Base-by-base conservation (phyloP, 257 asterid species). In the Linaria vulgaris region DNA sequence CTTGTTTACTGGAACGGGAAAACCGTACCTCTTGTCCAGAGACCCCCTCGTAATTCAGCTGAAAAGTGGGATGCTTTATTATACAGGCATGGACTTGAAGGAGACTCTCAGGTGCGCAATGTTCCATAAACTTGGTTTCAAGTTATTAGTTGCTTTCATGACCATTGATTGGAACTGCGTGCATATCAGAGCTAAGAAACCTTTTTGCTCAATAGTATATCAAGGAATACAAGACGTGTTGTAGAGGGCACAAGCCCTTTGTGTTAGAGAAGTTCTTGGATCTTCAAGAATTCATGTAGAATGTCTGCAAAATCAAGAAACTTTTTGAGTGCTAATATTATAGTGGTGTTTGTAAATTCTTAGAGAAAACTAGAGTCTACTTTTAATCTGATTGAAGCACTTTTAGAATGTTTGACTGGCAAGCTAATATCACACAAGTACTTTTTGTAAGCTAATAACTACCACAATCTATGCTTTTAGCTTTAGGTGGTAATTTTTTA, bases 1-100 rank as follows among this genome's bases (percentile, higher is more conserved):
- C 91, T 90, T 61, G 58, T 89, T 67, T 67, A 53, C 59, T 59
- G 74, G 74, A 81, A 87, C 64, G 91, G 95, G 63, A 94, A 87
- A 73, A 76, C 76, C 15, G 96, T 90, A 14, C 99, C 95, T 8
- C 99, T 94, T 68, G 92, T 94, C 64, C 78, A 54, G 71, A 85
- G 99, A 72, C 99, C 99, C 12, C 69, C 70, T 58, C 99, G 90
- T 62, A 84, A 85, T 76, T 51, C 85, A 24, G 97, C 96, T 48
- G 99, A 94, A 77, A 94, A 94, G 59, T 94, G 99, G 99, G 95
- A 94, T 81, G 97, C 99, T 67, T 75, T 94, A 65, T 71, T 94
- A 57, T 90, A 94, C 67, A 81, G 99, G 70, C 96, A 85, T 59
- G 85, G 90, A 37, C 85, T 94, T 39, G 95, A 87, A 63, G 95